Percentiles rank a stretch among this genome's conserved stretches.
These are phyloP conservation scores for Leccinum broughii DNA, from an alignment of 768 basidiomycete species.

Conservation along the genomic window DNA sequence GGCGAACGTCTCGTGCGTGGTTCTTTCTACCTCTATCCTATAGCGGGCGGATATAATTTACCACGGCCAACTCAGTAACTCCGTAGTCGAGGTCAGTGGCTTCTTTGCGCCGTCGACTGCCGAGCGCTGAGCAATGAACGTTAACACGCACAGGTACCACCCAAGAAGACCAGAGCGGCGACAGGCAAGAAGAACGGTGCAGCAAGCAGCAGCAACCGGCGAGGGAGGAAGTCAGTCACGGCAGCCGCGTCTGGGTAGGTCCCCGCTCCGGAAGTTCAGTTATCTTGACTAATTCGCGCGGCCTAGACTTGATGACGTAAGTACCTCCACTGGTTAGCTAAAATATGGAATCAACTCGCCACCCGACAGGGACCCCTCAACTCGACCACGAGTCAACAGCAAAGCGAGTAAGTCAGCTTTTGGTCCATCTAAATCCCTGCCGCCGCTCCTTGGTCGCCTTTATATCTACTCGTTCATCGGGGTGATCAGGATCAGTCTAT, in stretches of 20 bases:
- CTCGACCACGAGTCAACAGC: slow-evolving; percentile 23
- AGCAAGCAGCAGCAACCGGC: slow-evolving; percentile 9
- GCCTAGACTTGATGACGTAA: slow-evolving; percentile 37
- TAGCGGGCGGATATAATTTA: slow-evolving; percentile 8
- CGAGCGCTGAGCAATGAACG: not conserved
- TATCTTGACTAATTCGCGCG: not conserved
- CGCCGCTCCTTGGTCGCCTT: slow-evolving; percentile 13
- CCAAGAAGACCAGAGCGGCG: slow-evolving; percentile 44
- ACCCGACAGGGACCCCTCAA: slow-evolving; percentile 28
- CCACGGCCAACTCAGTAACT: slow-evolving; percentile 18
- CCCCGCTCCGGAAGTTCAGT: not conserved
- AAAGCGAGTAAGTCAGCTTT: slow-evolving; percentile 34
- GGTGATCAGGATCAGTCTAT: slow-evolving; percentile 26
- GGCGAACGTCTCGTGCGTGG: slow-evolving; percentile 27
- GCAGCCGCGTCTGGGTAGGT: slow-evolving; percentile 16
- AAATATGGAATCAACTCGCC: slow-evolving; percentile 14
- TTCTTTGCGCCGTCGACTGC: slow-evolving; percentile 2
- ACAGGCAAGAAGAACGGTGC: slow-evolving; percentile 17
- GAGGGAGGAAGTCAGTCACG: slow-evolving; percentile 20
- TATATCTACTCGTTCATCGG: slow-evolving; percentile 14
- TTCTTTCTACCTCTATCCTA: slow-evolving; percentile 3
- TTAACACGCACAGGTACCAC: slow-evolving; percentile 29
- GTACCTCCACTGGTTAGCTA: slow-evolving; percentile 17
- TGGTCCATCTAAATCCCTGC: slow-evolving; percentile 18
- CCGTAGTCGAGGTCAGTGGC: slow-evolving; percentile 27